These are phyloP conservation scores for Asterochloris erici DNA, from an alignment of 139 green algal species.

Conservation along the genomic window DNA sequence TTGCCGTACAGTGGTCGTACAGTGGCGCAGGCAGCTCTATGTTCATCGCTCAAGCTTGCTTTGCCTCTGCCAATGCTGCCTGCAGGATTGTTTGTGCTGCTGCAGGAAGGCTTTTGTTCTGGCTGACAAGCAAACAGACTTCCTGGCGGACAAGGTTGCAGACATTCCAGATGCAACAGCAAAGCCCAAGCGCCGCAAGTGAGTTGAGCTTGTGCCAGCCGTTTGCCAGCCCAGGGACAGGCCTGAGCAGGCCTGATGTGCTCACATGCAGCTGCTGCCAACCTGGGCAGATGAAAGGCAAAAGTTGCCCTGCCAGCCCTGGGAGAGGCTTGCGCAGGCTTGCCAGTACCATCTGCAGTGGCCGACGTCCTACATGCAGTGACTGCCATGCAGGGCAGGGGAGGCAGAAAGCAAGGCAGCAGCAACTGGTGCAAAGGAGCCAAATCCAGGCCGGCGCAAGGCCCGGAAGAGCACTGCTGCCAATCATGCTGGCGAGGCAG, in stretches of 20 bases:
- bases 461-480: background rate
- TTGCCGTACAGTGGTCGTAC: background rate
- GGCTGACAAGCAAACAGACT: constrained; percentile 65
- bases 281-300: too few relatives aligned
- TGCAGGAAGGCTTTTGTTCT: constrained; percentile 56
- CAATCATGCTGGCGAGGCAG: background rate
- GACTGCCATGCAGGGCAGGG: too few relatives aligned
- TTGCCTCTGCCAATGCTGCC: background rate
- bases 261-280: too few relatives aligned
- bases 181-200: too few relatives aligned
- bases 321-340: too few relatives aligned
- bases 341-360: too few relatives aligned
- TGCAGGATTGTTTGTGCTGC: background rate
- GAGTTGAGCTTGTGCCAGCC: too few relatives aligned
- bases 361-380: too few relatives aligned
- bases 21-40: background rate
- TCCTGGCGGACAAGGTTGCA: constrained; percentile 65
- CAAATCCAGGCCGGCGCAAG: background rate
- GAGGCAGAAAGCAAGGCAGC: background rate
- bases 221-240: too few relatives aligned
- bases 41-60: background rate
- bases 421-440: background rate
- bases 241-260: too few relatives aligned
- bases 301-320: too few relatives aligned
- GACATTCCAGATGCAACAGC: constrained; percentile 58